Evolutionary conservation across 257 asterid genomes (phyloP), one percentile per base, ranked within the genome.

Genomic region (Solanum virginianum): DNA sequence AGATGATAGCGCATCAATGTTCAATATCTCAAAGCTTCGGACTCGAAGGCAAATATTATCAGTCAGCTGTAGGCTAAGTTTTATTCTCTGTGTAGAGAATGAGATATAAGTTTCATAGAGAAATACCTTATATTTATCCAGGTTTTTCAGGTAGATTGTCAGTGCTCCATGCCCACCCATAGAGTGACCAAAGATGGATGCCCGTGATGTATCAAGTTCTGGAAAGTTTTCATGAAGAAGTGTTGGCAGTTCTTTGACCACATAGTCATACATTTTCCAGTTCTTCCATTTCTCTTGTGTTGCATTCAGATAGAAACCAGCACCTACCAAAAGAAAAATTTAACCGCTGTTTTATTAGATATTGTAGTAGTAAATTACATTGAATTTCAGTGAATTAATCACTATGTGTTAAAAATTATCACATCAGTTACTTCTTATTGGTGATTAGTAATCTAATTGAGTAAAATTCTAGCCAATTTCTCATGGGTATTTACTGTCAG

Each of bases 141-240:
- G 88, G 80, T 95, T 97, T 87, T 94, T 97, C 22, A 97, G 89
- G 94, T 95, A 97, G 89, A 97, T 93, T 47, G 97, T 94, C 29
- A 97, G 92, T 24, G 98, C 99, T 86, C 99, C 99, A 88, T 97
- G 99, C 59, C 99, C 98, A 26, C 99, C 99, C 98, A 97, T 97
- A 32, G 98, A 97, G 87, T 97, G 99, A 56, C 99, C 99, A 85
- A 68, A 95, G 87, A 97, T 92, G 47, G 99, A 97, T 81, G 99
- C 98, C 49, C 93, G 93, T 49, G 97, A 90, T 16, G 95, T 90
- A 84, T 97, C 97, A 22, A 97, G 96, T 91, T 92, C 94, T 36
- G 96, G 89, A 86, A 95, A 97, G 90, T 95, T 94, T 83, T 94
- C 98, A 84, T 65, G 69, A 74, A 95, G 89, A 87, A 97, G 94